Evolutionary conservation across 345 rosid genomes (phyloP).

Genomic region (Firmiana major): DNA sequence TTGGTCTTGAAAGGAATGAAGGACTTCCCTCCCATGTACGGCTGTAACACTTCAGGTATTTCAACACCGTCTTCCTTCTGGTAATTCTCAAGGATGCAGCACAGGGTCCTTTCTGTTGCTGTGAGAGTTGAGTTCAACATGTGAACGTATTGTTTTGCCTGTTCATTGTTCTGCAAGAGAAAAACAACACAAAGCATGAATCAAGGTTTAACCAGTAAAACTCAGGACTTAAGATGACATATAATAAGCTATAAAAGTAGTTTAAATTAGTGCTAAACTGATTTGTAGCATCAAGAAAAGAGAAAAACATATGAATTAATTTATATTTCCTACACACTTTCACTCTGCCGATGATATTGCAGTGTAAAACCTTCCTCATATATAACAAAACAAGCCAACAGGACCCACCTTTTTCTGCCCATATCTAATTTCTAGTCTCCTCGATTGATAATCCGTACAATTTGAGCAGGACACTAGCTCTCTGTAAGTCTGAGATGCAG

Average conservation of each 20-base stretch:
- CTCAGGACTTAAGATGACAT: background rate
- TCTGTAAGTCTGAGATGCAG: slow-evolving; percentile 67
- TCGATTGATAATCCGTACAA: slow-evolving; percentile 17
- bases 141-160: slow-evolving; percentile 77
- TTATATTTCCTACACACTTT: background rate
- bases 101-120: slow-evolving; percentile 91
- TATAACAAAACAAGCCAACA: background rate
- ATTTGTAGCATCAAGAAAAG: background rate
- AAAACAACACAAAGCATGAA: background rate
- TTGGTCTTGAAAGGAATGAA: slow-evolving; percentile 77
- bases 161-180: slow-evolving; percentile 68
- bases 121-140: slow-evolving; percentile 88
- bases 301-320: background rate
- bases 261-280: background rate
- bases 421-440: slow-evolving; percentile 81
- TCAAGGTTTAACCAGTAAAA: background rate
- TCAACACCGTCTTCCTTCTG: slow-evolving; percentile 84
- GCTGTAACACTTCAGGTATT: slow-evolving; percentile 63
- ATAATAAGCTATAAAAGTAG: background rate
- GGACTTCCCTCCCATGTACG: slow-evolving; percentile 63
- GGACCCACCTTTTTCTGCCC: slow-evolving; percentile 83
- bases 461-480: slow-evolving; percentile 8
- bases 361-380: background rate
- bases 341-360: background rate
- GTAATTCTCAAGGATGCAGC: slow-evolving; percentile 89